Base-by-base conservation (phyloP, 2,329 filamentous ascomycete genomes). In the Talaromyces verruculosus region DNA sequence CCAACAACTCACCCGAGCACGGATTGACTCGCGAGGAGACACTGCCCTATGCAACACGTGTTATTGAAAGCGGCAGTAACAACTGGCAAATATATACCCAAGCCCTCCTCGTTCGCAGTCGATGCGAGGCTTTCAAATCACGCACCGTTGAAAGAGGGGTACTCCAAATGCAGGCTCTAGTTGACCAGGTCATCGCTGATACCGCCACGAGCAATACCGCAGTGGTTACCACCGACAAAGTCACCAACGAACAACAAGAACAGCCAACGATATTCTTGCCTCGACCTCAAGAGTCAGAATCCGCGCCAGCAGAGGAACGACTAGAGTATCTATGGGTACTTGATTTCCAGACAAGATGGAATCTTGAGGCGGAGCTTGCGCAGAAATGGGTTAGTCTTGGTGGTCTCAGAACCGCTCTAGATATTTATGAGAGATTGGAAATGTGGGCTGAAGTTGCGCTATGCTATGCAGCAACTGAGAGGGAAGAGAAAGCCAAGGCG, bases 71-170 rank as follows among this genome's bases (percentile, higher is more conserved):
- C 67, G 93, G 94, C 71, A 91, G 91, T 55, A 94, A 92, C 0
- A 99, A 98, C 77, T 99, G 95, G 95, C 95, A 98, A 76, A 89
- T 97, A 39, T 98, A 98, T 75, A 97, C 95, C 0, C 93, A 98
- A 75, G 95, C 93, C 0, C 83, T 99, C 8, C 84, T 99, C 0
- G 91, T 98, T 1, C 87, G 95, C 53, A 96, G 92, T 67, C 86
- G 95, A 17, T 94, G 98, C 64, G 95, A 99, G 78, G 85, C 93
- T 0, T 93, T 96, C 78, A 87, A 88, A 63, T 92, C 93, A 63
- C 85, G 94, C 64, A 99, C 95, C 0, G 85, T 96, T 43, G 95
- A 99, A 79, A 85, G 95, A 67, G 92, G 92, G 55, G 87, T 99
- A 0, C 81, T 99, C 22, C 95, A 99, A 78, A 86, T 99, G 70